Evolutionary conservation across 106 monocot genomes (phyloP).

Genomic region (Phalaenopsis equestris): DNA sequence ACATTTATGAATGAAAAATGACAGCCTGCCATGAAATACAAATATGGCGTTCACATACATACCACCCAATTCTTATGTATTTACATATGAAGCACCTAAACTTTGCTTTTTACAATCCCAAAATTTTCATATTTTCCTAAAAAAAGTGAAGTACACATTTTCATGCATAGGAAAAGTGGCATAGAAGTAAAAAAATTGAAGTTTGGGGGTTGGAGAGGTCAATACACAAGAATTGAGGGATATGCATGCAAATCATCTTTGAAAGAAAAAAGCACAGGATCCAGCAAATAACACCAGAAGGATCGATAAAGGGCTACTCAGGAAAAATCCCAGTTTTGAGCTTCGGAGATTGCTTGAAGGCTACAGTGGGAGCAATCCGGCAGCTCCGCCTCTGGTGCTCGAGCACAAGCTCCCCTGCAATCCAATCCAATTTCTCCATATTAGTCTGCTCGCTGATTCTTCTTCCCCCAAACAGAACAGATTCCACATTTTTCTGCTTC

Average conservation of each 20-base stretch:
- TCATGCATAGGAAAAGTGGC: too few species aligned
- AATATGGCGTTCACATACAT: too few species aligned
- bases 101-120: too few species aligned
- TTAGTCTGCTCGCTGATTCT: slow-evolving; percentile 25
- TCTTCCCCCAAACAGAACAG: slow-evolving; percentile 35
- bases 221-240: too few species aligned
- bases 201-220: too few species aligned
- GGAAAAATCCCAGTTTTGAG: background rate
- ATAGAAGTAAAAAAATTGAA: too few species aligned
- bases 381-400: slow-evolving; percentile 29
- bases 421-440: slow-evolving; percentile 23
- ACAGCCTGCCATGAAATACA: slow-evolving; percentile 1
- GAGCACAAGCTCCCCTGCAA: slow-evolving; percentile 18
- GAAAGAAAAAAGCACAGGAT: slow-evolving; percentile 8
- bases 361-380: slow-evolving; percentile 31
- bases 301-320: background rate
- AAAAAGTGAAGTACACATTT: too few species aligned
- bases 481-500: slow-evolving; percentile 32
- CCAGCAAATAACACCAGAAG: background rate
- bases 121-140: too few species aligned
- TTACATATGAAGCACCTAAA: too few species aligned
- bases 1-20: background rate
- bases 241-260: too few species aligned
- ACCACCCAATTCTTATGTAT: too few species aligned
- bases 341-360: slow-evolving; percentile 24